Conservation (phyloP, 768 basidiomycete genomes). For the Hygrophoropsis aurantiaca region DNA sequence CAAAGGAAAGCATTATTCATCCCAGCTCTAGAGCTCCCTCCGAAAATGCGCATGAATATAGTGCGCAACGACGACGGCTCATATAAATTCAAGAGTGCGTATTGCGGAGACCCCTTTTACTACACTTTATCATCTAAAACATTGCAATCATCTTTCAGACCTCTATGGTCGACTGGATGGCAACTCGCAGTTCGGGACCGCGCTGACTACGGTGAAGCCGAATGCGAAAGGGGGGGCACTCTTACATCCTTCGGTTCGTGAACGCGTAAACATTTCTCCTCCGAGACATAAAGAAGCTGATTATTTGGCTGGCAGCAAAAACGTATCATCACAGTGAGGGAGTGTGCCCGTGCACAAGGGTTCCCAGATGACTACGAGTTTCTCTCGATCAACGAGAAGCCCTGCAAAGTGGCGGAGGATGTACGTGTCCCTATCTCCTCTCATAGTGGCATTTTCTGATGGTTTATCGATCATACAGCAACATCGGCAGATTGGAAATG, state of each 20-base stretch:
- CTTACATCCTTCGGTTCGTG: conserved; percentile 46
- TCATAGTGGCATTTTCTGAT: conserved; percentile 2
- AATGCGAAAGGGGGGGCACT: conserved; percentile 45
- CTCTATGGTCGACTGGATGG: conserved; percentile 59
- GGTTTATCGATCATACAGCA: conserved; percentile 43
- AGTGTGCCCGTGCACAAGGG: conserved; percentile 74
- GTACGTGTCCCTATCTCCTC: conserved; percentile 38
- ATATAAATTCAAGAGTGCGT: conserved; percentile 27
- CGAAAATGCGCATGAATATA: conserved; percentile 37
- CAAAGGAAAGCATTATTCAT: not conserved
- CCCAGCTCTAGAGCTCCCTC: conserved; percentile 40
- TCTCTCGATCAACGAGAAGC: conserved; percentile 40
- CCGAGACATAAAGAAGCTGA: not conserved
- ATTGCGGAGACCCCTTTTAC: not conserved
- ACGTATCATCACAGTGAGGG: conserved; percentile 63
- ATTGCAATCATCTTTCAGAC: conserved; percentile 29
- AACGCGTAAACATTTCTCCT: not conserved
- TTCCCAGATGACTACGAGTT: conserved; percentile 76
- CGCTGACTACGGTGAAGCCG: conserved; percentile 57
- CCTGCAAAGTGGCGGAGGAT: conserved; percentile 42
- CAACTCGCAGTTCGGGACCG: conserved; percentile 57
- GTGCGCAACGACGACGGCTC: conserved; percentile 25
- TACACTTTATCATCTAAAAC: not conserved
- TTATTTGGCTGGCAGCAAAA: conserved; percentile 52
- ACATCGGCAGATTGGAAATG: conserved; percentile 78